Percentiles rank a stretch among this genome's conserved stretches.
Evolutionary conservation across 2,329 filamentous ascomycete genomes (phyloP).

Genomic region (Talaromyces sp.): DNA sequence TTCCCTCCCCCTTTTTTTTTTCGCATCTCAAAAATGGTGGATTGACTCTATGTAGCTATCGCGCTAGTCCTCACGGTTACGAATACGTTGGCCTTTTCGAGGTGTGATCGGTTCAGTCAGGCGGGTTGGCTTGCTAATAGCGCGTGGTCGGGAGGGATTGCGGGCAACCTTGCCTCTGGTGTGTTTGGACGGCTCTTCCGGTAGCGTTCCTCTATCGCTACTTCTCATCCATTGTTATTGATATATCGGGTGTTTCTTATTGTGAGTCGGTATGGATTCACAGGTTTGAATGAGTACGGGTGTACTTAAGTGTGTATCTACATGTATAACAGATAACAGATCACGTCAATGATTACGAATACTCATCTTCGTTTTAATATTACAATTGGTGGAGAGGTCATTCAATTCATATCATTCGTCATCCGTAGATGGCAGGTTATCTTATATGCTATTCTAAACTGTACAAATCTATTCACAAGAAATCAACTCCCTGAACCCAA

Average conservation of each 20-base stretch:
- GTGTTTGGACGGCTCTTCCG: slow-evolving; percentile 56
- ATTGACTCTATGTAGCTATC: slow-evolving; percentile 36
- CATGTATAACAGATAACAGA: neutral
- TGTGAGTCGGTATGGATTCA: neutral
- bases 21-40: too few relatives aligned
- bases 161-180: slow-evolving; percentile 53
- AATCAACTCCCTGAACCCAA: neutral
- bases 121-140: slow-evolving; percentile 57
- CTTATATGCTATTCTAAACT: neutral
- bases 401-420: neutral
- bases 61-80: slow-evolving; percentile 50
- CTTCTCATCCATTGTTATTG: neutral
- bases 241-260: neutral
- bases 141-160: slow-evolving; percentile 54
- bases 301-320: neutral
- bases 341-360: neutral
- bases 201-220: slow-evolving; percentile 23
- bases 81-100: slow-evolving; percentile 51
- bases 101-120: slow-evolving; percentile 53
- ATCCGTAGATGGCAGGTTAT: slow-evolving; percentile 1
- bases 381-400: neutral
- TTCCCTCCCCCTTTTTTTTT: too few relatives aligned
- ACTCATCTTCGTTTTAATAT: neutral
- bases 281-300: neutral
- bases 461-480: slow-evolving; percentile 4